Conservation (phyloP, 2,329 filamentous ascomycete genomes). For the Zasmidium cellare region DNA sequence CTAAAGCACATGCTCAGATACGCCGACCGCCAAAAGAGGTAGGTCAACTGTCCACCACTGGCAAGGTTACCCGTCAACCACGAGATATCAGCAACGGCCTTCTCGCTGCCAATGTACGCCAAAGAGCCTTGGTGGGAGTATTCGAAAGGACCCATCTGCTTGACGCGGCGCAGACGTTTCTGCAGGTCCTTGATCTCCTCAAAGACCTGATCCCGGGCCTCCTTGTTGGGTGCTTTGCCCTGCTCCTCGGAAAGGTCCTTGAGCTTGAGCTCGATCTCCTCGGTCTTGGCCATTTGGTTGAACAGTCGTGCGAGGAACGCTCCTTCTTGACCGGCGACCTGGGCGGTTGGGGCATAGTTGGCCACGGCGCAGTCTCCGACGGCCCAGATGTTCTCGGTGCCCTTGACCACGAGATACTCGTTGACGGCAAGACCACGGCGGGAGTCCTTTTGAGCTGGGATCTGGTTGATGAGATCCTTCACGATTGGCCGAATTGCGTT, state of each 20-base stretch:
- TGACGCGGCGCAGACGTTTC: constrained; percentile 82
- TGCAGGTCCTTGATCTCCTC: constrained; percentile 83
- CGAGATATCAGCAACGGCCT: constrained; percentile 93
- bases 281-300: constrained; percentile 98
- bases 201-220: constrained; percentile 56
- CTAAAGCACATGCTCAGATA: constrained; percentile 99
- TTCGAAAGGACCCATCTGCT: constrained; percentile 95
- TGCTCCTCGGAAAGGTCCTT: constrained; percentile 62
- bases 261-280: constrained; percentile 76
- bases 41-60: constrained; percentile 83
- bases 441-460: constrained; percentile 92
- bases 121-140: constrained; percentile 97
- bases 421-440: constrained; percentile 94
- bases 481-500: constrained; percentile 89
- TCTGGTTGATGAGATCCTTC: constrained; percentile 86
- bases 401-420: constrained; percentile 98
- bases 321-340: constrained; percentile 95
- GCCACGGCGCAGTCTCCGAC: constrained; percentile 96
- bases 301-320: constrained; percentile 92
- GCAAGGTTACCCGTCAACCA: constrained; percentile 98
- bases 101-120: constrained; percentile 97
- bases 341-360: constrained; percentile 95
- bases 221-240: constrained; percentile 67
- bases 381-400: constrained; percentile 95
- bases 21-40: constrained; percentile 96